phyloP scores from a whole-genome alignment of 2,329 filamentous ascomycete genomes.

The Ceratocystiopsis brevicomis region DNA sequence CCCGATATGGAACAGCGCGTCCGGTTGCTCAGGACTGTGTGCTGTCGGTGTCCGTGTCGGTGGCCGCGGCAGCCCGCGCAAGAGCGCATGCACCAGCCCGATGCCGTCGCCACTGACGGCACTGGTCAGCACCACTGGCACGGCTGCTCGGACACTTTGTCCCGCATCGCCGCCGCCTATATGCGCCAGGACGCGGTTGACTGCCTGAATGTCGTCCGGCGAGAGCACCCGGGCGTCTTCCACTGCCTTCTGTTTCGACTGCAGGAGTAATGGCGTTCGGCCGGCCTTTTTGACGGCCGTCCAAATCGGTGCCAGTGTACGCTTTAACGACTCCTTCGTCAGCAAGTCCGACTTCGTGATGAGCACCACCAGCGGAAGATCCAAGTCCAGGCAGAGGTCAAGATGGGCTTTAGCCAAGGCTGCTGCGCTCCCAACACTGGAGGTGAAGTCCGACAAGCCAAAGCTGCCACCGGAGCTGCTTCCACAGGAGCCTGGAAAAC shows the following conservation, averaged over 20 bases:
- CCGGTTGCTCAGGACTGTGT: conserved; percentile 39
- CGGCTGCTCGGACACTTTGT: conserved; percentile 24
- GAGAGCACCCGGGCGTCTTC: conserved; percentile 38
- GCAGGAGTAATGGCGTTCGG: conserved; percentile 56
- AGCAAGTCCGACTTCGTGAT: conserved; percentile 76
- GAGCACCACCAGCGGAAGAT: conserved; percentile 58
- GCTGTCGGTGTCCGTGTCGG: conserved; percentile 33
- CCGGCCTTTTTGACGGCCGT: conserved; percentile 59
- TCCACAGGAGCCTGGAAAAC: no score
- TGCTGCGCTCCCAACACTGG: conserved; percentile 21
- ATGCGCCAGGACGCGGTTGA: conserved; percentile 33
- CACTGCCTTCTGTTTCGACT: conserved; percentile 24
- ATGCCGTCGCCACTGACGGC: conserved; percentile 72
- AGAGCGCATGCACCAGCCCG: conserved; percentile 59
- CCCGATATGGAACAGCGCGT: conserved; percentile 69
- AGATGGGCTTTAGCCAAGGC: conserved; percentile 66
- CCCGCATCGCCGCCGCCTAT: conserved; percentile 21
- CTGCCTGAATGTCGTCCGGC: conserved; percentile 34
- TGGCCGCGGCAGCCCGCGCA: conserved; percentile 57
- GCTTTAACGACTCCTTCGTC: conserved; percentile 49
- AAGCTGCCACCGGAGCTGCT: no score
- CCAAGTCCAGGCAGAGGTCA: conserved; percentile 64
- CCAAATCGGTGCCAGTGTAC: conserved; percentile 53
- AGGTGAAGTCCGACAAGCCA: background rate
- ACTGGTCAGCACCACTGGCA: conserved; percentile 79